A percentile compares a stretch with the other conserved stretches of the same genome.
Evolutionary conservation across 2,329 filamentous ascomycete species (phyloP).

Genomic region (Penicillium crustosum): DNA sequence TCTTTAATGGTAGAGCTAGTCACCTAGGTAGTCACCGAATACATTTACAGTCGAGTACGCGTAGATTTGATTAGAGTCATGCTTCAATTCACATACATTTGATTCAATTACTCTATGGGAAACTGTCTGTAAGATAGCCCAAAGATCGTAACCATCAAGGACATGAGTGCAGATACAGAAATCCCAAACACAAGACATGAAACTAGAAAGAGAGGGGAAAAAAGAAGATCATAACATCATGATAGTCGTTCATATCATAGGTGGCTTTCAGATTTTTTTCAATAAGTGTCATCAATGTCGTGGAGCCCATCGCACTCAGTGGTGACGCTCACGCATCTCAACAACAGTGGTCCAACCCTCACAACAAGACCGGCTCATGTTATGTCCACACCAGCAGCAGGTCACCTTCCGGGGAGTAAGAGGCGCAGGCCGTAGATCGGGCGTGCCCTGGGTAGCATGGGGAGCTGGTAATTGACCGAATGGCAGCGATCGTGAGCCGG

Average conservation of each 20-base stretch:
- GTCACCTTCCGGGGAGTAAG: conserved; percentile 41
- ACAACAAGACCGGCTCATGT: conserved; percentile 68
- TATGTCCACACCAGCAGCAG: conserved; percentile 71
- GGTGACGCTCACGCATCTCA: conserved; percentile 61
- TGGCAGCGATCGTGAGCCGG: not conserved
- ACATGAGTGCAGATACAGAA: not conserved
- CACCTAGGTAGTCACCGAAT: not conserved
- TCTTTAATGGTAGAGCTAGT: too few relatives aligned
- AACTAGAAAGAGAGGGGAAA: not conserved
- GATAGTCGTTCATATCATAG: not conserved
- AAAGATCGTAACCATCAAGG: not conserved
- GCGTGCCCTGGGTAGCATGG: conserved; percentile 4
- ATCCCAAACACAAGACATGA: not conserved
- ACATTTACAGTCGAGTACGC: not conserved
- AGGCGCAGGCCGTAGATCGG: conserved; percentile 14
- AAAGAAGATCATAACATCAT: conserved; percentile 8
- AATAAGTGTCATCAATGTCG: not conserved
- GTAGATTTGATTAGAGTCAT: not conserved
- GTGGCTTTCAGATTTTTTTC: not conserved
- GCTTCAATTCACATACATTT: not conserved
- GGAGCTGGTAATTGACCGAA: conserved; percentile 1
- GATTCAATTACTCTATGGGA: not conserved
- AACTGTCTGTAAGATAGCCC: not conserved
- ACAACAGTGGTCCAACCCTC: conserved; percentile 67
- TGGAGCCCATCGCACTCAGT: conserved; percentile 24